Conservation (phyloP, 2,329 filamentous ascomycete species). For the Pezicula neosporulosa region DNA sequence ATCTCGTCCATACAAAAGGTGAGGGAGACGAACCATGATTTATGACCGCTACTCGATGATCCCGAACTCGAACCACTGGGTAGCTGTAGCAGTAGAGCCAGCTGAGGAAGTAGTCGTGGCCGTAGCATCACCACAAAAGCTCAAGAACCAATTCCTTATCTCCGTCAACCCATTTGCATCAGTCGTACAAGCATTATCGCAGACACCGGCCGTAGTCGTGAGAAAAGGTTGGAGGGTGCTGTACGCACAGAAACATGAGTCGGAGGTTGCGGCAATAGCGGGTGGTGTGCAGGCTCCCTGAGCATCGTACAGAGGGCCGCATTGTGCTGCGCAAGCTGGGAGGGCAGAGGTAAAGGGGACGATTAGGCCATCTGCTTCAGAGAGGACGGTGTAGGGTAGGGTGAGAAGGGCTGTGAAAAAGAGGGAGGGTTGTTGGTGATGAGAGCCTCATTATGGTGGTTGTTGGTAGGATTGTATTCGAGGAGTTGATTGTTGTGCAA, state of each 20-base stretch:
- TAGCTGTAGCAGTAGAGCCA: slow-evolving; percentile 2
- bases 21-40: slow-evolving; percentile 10
- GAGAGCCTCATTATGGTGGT: too few relatives aligned
- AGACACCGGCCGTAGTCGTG: slow-evolving; percentile 57
- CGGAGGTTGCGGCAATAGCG: slow-evolving; percentile 49
- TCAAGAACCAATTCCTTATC: slow-evolving; percentile 68
- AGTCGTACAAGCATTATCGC: slow-evolving; percentile 54
- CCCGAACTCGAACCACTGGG: slow-evolving; percentile 1
- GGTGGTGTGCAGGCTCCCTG: slow-evolving; percentile 69
- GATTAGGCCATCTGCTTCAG: slow-evolving; percentile 31
- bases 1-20: too few relatives aligned
- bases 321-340: slow-evolving; percentile 58
- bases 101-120: slow-evolving; percentile 15
- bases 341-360: slow-evolving; percentile 54
- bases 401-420: too few relatives aligned
- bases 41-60: slow-evolving; percentile 10
- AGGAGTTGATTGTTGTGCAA: too few relatives aligned
- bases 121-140: slow-evolving; percentile 49
- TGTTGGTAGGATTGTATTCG: too few relatives aligned
- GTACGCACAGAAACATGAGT: slow-evolving; percentile 72
- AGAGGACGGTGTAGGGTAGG: slow-evolving; percentile 1
- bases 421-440: too few relatives aligned
- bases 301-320: slow-evolving; percentile 62
- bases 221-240: slow-evolving; percentile 51
- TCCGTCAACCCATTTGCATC: slow-evolving; percentile 46